A percentile compares a stretch with the other conserved stretches of the same genome.
phyloP scores from a whole-genome alignment of 2,329 filamentous ascomycete species.

The Beauveria bassiana region DNA sequence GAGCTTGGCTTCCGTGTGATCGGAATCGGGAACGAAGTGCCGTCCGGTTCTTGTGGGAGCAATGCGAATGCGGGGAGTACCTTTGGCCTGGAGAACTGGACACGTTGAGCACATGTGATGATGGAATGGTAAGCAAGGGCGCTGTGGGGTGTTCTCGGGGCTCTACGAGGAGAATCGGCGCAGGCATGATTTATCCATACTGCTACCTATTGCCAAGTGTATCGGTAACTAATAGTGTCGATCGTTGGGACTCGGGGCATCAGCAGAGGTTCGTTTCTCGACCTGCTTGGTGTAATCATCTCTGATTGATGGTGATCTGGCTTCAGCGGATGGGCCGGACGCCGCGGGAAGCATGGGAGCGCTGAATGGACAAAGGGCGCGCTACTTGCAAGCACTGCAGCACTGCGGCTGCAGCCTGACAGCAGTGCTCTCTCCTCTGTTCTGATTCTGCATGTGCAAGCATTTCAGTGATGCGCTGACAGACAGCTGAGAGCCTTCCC shows the following conservation, averaged over 20 bases:
- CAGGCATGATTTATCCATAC: too few relatives aligned
- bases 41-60: not conserved
- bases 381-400: not conserved
- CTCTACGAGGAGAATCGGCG: too few relatives aligned
- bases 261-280: not conserved
- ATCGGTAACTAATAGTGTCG: not conserved
- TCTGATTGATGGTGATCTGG: not conserved
- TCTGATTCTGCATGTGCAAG: too few relatives aligned
- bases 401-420: not conserved
- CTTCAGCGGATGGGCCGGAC: not conserved
- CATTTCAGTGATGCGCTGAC: too few relatives aligned
- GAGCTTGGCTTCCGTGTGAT: constrained; percentile 8
- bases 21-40: constrained; percentile 4
- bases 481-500: not conserved
- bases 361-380: not conserved
- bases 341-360: not conserved
- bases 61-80: not conserved
- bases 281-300: not conserved
- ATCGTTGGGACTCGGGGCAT: not conserved
- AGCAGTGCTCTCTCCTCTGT: not conserved
- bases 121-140: too few relatives aligned
- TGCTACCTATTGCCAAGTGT: not conserved
- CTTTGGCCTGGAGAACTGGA: not conserved
- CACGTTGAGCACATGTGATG: not conserved
- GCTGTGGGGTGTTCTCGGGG: too few relatives aligned